Percentiles rank a stretch among this genome's conserved stretches.
Conservation (phyloP, 2,329 filamentous ascomycete genomes). For the Colletotrichum sp. region DNA sequence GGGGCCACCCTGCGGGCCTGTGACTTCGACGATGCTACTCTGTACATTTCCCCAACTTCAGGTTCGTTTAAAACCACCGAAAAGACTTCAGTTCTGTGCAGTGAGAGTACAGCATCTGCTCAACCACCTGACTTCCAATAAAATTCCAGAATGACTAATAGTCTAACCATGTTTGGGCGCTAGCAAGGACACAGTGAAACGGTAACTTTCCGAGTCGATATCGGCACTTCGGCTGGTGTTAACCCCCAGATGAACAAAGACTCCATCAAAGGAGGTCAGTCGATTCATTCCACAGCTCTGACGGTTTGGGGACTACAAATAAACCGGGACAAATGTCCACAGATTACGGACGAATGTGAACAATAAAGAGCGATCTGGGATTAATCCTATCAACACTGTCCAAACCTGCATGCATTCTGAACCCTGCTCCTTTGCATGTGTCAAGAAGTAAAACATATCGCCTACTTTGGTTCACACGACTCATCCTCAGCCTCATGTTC, state of each 20-base stretch:
- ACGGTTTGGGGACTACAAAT: background rate
- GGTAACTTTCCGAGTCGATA: background rate
- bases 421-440: accelerated
- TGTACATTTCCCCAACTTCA: background rate
- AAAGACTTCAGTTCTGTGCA: background rate
- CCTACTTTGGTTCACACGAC: background rate
- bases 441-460: background rate
- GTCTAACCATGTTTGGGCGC: background rate
- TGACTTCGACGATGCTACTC: background rate
- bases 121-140: background rate
- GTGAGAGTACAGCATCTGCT: background rate
- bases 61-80: background rate
- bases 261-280: background rate
- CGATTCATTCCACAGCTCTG: background rate
- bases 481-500: background rate
- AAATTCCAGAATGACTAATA: background rate
- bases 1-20: background rate
- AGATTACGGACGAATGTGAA: background rate
- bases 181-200: background rate
- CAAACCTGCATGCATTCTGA: background rate
- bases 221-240: background rate
- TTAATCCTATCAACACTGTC: background rate
- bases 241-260: background rate
- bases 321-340: accelerated
- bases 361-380: background rate